These are phyloP conservation scores for Harrya chromipes DNA, from an alignment of 768 basidiomycete genomes.

Conservation along the genomic window DNA sequence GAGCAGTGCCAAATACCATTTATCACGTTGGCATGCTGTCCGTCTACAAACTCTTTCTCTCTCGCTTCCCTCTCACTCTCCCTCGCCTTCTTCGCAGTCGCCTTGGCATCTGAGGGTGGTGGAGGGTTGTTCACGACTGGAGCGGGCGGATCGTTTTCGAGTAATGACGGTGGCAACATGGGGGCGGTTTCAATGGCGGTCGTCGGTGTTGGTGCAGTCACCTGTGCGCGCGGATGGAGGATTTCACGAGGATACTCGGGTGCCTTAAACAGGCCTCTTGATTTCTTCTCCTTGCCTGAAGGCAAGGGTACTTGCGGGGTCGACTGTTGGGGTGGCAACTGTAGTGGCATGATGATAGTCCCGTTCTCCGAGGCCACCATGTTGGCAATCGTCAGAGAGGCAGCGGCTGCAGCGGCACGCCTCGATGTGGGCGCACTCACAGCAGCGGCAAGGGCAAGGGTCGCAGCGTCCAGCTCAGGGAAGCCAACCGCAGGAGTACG, in stretches of 20 bases:
- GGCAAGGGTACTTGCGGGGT: conserved; percentile 34
- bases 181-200: conserved; percentile 64
- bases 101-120: conserved; percentile 46
- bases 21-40: conserved; percentile 78
- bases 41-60: conserved; percentile 78
- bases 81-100: conserved; percentile 59
- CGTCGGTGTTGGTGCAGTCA: conserved; percentile 58
- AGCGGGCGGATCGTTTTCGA: conserved; percentile 58
- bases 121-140: conserved; percentile 20
- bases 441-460: conserved; percentile 61
- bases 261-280: conserved; percentile 71
- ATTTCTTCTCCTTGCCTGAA: conserved; percentile 60
- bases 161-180: conserved; percentile 49
- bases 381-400: conserved; percentile 80
- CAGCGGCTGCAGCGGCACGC: conserved; percentile 84
- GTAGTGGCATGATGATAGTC: conserved; percentile 45
- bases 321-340: conserved; percentile 41
- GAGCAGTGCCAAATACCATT: conserved; percentile 93
- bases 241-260: conserved; percentile 55
- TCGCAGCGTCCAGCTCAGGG: conserved; percentile 73
- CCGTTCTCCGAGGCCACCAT: conserved; percentile 94
- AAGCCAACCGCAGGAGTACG: conserved; percentile 86
- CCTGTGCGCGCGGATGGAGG: conserved; percentile 57
- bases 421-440: conserved; percentile 67
- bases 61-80: conserved; percentile 82